Percentiles rank a stretch among this genome's conserved stretches.
Conservation (phyloP, 805 yeast species). For the Scheffersomyces lignosus region DNA sequence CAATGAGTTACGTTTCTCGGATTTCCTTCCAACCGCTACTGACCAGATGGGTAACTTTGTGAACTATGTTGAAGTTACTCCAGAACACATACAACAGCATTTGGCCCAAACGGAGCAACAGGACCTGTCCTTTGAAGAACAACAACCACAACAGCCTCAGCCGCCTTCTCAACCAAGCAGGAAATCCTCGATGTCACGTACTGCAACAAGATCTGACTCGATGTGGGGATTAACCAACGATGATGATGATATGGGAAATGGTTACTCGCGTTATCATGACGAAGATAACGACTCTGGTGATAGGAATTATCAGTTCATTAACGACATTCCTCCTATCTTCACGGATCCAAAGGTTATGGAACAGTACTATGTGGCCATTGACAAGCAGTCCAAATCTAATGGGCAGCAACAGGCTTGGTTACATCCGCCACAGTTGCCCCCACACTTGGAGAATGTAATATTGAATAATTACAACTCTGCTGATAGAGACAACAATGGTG, state of each 20-base stretch:
- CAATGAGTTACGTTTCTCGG: conserved; percentile 86
- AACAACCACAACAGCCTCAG: conserved; percentile 18
- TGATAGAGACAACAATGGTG: conserved; percentile 77
- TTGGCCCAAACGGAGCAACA: conserved; percentile 26
- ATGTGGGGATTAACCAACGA: conserved; percentile 63
- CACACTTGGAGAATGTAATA: conserved; percentile 92
- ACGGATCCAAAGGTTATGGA: conserved; percentile 88
- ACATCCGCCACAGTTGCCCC: conserved; percentile 96
- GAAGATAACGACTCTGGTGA: conserved; percentile 27
- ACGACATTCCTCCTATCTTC: conserved; percentile 78
- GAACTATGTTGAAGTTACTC: conserved; percentile 77
- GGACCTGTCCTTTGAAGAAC: conserved; percentile 10
- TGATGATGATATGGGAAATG: conserved; percentile 82
- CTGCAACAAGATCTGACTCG: conserved; percentile 50
- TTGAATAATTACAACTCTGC: conserved; percentile 63
- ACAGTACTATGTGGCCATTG: conserved; percentile 75
- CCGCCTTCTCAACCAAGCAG: conserved; percentile 18
- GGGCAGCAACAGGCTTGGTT: conserved; percentile 63
- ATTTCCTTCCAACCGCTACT: conserved; percentile 91
- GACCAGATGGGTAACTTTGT: conserved; percentile 96
- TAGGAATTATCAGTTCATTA: conserved; percentile 47
- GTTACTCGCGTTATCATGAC: conserved; percentile 74
- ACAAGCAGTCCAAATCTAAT: conserved; percentile 61
- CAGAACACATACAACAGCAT: conserved; percentile 34
- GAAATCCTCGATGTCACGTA: conserved; percentile 29